Evolutionary conservation across 352 stramenopile species (phyloP), one percentile per base, ranked within the genome.

Genomic region (Pythium coloratum): DNA sequence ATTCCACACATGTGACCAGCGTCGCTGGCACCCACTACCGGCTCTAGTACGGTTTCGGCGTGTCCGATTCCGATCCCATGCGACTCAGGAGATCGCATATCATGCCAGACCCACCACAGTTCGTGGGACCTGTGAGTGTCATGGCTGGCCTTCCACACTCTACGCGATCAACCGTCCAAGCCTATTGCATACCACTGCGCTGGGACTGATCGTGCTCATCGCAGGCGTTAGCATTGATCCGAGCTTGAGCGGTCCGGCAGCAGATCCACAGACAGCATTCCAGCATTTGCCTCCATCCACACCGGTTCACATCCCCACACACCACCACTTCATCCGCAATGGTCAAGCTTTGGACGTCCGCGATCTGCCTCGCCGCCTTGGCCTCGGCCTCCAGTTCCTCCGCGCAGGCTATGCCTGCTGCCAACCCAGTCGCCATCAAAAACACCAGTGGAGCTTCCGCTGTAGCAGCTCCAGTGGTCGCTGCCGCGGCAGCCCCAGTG

Each of bases 301-400:
- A 47, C 26, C 51, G 40, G 40, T 14, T 6, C 46, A 44, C 49
- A 38, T 26, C 40, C 4, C 4, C 30, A 51, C 2, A 20, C 53
- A 62, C 46, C 34, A 20, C 20, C 12, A 34, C 6, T 18, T 14
- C 26, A 47, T 38, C 28, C 7, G 36, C 30, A 53, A 69, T 69
- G 62, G 62, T 69, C 62, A 63, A 69, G 46, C 33, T 69, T 24
- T 69, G 54, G 62, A 63, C 30, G 24, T 44, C 62, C 4, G 54
- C 44, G 14, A 46, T 63, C 20, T 24, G 18, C 4, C 42, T 69
- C 55, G 46, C 55, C 0, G 34, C 44, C n/a, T 28, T 62, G 32
- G 44, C 64, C 44, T 49, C 18, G 2, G 44, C 47, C 33, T 46
- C 40, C 7, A 24, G 7, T 4, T 16, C 28, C 46, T 9, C 20